A percentile compares a stretch with the other conserved stretches of the same genome.
Evolutionary conservation across 768 basidiomycete species (phyloP).

Genomic region (Phaeotremella fagi): DNA sequence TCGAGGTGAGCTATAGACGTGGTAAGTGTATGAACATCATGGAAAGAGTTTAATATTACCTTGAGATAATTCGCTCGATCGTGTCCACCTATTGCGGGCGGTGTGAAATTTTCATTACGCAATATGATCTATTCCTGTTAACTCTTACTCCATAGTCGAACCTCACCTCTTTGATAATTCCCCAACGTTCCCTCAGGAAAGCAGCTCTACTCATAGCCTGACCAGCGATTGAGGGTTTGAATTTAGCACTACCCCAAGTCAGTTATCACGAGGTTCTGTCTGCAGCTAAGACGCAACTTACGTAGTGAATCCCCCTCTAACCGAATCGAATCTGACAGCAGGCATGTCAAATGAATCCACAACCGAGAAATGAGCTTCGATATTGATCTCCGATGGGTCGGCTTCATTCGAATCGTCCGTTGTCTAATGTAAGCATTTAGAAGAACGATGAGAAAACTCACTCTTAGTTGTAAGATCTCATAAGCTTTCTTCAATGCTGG

Average conservation of each 20-base stretch:
- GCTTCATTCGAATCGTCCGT: conserved; percentile 33
- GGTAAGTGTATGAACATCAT: no score
- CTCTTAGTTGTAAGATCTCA: conserved; percentile 42
- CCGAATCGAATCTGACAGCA: conserved; percentile 80
- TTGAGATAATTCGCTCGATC: conserved; percentile 85
- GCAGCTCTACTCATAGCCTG: conserved; percentile 74
- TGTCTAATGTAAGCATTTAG: conserved; percentile 18
- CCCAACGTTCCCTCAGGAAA: conserved; percentile 75
- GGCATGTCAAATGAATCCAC: conserved; percentile 96
- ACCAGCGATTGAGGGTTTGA: conserved; percentile 67
- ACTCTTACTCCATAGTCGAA: neutral
- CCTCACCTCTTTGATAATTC: conserved; percentile 74
- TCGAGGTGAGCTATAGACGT: conserved; percentile 95
- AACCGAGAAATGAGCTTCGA: conserved; percentile 60
- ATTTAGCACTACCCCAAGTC: conserved; percentile 52
- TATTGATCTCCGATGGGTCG: conserved; percentile 43
- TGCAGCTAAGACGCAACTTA: conserved; percentile 47
- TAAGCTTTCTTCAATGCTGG: conserved; percentile 43
- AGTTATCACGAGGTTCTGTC: neutral
- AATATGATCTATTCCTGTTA: conserved; percentile 58
- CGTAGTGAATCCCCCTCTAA: conserved; percentile 84
- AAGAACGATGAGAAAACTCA: conserved; percentile 5
- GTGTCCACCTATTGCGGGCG: conserved; percentile 83
- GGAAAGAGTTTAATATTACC: no score
- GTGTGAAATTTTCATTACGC: conserved; percentile 95